These are phyloP conservation scores for Mrakia gelida DNA, from an alignment of 768 basidiomycete species.

Conservation along the genomic window DNA sequence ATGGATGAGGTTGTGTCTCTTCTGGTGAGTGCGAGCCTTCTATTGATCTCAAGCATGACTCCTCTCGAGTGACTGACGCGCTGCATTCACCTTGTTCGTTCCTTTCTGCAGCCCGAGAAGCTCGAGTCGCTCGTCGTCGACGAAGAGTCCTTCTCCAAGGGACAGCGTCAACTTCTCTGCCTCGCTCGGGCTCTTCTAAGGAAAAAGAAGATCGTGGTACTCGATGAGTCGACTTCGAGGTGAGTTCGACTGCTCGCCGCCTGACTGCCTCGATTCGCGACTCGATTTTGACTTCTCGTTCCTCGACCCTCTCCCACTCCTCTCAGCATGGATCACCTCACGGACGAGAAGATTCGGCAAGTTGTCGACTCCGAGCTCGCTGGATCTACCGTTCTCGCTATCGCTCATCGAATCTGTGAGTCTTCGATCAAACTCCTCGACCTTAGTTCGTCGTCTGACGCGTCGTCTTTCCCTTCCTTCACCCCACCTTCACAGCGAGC, in stretches of 20 bases:
- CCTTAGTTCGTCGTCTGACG: not conserved
- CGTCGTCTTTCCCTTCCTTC: not conserved
- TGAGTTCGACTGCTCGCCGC: not conserved
- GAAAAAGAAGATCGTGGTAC: constrained; percentile 32
- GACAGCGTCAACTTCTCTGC: constrained; percentile 37
- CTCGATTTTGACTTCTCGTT: not conserved
- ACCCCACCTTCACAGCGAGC: not conserved
- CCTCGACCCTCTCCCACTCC: not conserved
- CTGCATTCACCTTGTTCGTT: no score
- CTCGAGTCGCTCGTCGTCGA: constrained; percentile 34
- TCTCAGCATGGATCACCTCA: constrained; percentile 35
- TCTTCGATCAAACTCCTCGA: not conserved
- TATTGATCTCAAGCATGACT: no score
- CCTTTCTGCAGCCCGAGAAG: constrained; percentile 26
- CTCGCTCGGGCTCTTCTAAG: constrained; percentile 36
- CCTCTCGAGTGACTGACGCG: no score
- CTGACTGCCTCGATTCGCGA: not conserved
- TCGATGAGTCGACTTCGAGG: constrained; percentile 31
- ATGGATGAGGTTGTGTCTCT: constrained; percentile 15
- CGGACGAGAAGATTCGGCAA: constrained; percentile 33
- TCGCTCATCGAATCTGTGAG: constrained; percentile 33
- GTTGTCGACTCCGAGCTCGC: constrained; percentile 31
- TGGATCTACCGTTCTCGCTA: constrained; percentile 31
- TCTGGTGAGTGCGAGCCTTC: not conserved
- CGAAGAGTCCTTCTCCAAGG: constrained; percentile 34